Evolutionary conservation across 805 yeast genomes (phyloP).

Genomic region (Lipomyces starkeyi): DNA sequence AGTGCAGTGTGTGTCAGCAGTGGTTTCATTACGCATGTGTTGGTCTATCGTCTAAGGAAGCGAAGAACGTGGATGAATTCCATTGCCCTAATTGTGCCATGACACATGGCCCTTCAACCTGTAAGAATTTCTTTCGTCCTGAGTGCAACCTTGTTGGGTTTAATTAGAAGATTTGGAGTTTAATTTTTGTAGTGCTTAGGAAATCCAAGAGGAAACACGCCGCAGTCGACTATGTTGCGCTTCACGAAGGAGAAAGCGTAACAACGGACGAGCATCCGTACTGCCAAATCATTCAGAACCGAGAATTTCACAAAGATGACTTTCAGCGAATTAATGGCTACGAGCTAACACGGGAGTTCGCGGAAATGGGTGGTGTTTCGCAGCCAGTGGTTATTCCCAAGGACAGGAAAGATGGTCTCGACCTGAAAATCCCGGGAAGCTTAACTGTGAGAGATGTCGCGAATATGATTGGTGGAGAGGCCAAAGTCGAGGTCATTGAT

Average conservation of each 20-base stretch:
- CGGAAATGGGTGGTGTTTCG: conserved; percentile 45
- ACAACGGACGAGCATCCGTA: conserved; percentile 66
- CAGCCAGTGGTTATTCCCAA: conserved; percentile 57
- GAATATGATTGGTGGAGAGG: conserved; percentile 64
- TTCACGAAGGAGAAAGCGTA: conserved; percentile 69
- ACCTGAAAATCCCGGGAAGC: conserved; percentile 60
- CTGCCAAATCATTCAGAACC: conserved; percentile 32
- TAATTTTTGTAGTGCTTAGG: conserved; percentile 48
- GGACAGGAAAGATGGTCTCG: conserved; percentile 47
- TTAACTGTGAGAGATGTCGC: conserved; percentile 64
- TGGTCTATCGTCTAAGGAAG: conserved; percentile 47
- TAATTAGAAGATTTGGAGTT: too few relatives aligned
- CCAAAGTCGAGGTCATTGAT: conserved; percentile 83
- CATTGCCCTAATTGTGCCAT: conserved; percentile 61
- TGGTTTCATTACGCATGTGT: conserved; percentile 65
- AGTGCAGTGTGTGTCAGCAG: conserved; percentile 59
- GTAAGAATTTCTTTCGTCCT: conserved; percentile 21
- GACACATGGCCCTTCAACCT: conserved; percentile 55
- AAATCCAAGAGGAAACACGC: conserved; percentile 59
- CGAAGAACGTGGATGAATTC: conserved; percentile 53
- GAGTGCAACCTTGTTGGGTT: not conserved
- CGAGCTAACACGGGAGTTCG: conserved; percentile 50
- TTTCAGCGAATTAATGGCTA: conserved; percentile 45
- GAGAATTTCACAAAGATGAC: conserved; percentile 43
- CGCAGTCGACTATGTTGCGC: conserved; percentile 77